Base-by-base conservation (phyloP, 371 early-diverging fungal genomes). In the Mortierella sp. region DNA sequence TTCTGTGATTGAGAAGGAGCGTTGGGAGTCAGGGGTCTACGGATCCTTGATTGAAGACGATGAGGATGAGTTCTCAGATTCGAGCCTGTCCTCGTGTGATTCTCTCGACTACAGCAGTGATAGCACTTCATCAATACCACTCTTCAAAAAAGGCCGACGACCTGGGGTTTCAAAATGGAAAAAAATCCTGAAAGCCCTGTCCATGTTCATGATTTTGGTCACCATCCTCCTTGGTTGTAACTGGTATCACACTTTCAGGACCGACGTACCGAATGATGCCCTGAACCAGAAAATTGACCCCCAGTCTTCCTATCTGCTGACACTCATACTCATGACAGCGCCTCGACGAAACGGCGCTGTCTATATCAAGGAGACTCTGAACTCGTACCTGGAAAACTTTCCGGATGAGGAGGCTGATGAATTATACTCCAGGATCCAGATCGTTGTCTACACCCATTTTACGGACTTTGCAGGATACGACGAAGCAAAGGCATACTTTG, bases 371-470 rank as follows among this genome's bases (percentile, higher is more conserved):
- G 69, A 81, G 23, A 88, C 88, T 0, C 70, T 89, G 0, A 74
- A 84, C 6, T 87, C 88, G 1, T 89, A 88, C 59, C 73, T 89
- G 19, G 66, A 64, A n/a, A 82, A 87, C 56, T 88, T 87, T 84
- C 86, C 86, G 11, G 68, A 85, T 28, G 88, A 87, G 11, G 68
- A 70, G 0, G 73, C 81, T 1, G 74, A 72, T 21, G 85, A 86
- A 7, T 82, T 88, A 19, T 87, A 87, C 59, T 64, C 72, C 45
- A 83, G 88, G 46, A 81, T 87, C 30, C 85, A 87, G 64, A 83
- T 86, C 26, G 75, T 87, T n/a, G 84, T 88, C 4, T 89, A 89
- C 61, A 89, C 90, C 16, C 88, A 89, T 48, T 89, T 88, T 58
- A 76, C 86, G 43, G 80, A 88, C 28, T 88, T 87, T 64, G 44